Evolutionary conservation across 2,329 filamentous ascomycete genomes (phyloP).

Genomic region (Colletotrichum godetiae): DNA sequence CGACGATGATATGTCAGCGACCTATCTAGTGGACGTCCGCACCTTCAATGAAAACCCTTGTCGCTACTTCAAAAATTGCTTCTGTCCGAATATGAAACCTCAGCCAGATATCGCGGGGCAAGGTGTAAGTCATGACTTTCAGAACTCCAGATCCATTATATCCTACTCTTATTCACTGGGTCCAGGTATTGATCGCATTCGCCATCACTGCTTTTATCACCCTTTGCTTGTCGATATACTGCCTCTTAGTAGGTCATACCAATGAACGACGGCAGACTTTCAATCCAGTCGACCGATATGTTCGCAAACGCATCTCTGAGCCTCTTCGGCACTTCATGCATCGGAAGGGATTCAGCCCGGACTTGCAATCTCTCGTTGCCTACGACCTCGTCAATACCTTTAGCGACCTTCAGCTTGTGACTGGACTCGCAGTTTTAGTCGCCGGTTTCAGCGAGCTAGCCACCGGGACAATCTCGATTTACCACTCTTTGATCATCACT

Average conservation of each 20-base stretch:
- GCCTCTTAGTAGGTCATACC: conserved; percentile 12
- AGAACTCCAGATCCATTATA: no score
- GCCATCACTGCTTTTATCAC: not conserved
- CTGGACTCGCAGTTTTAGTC: conserved; percentile 37
- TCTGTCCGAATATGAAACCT: conserved; percentile 10
- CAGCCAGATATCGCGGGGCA: conserved; percentile 5
- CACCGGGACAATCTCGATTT: no score
- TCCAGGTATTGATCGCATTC: not conserved
- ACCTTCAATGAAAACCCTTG: no score
- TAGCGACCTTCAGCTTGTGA: conserved; percentile 41
- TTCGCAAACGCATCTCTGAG: not conserved
- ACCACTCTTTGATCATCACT: conserved; percentile 40
- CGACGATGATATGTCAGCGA: no score
- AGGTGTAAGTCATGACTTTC: not conserved
- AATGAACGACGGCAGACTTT: conserved; percentile 2
- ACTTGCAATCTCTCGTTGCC: conserved; percentile 1
- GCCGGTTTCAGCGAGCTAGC: conserved; percentile 36
- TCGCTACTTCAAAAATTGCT: not conserved
- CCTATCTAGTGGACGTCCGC: no score
- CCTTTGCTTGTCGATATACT: not conserved
- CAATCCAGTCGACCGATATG: conserved; percentile 24
- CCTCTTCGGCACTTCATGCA: not conserved
- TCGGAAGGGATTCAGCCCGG: not conserved
- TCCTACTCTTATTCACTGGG: no score
- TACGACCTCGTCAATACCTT: conserved; percentile 39